Base-by-base conservation (phyloP, 495 filamentous ascomycete species). In the Letharia lupina region DNA sequence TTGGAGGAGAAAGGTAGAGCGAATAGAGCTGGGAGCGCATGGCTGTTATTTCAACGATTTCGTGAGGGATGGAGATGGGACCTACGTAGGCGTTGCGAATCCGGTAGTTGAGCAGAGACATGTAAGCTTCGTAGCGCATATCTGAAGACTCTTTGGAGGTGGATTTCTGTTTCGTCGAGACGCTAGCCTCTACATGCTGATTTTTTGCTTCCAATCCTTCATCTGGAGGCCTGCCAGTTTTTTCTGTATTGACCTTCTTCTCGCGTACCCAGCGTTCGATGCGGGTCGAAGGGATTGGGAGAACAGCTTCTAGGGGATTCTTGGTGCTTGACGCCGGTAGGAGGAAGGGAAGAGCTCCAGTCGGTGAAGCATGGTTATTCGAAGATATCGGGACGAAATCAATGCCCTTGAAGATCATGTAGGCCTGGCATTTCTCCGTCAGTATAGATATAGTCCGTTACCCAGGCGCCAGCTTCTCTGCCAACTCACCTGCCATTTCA, bases 321-420 rank as follows among this genome's bases (percentile, higher is more conserved):
- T 45, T 40, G 69, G 62, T 72, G 62, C 45, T 66, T 68, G 66
- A 70, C 42, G 70, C 78, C 57, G 90, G 88, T 13, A 93, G 82
- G 58, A 98, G 83, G 77, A 96, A 98, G 13, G 94, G 94, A 41
- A 98, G 83, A 28, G 86, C 80, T 63, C 93, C 93, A 42, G 86
- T 87, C 0, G 94, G 93, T 16, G 92, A 96, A 50, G 94, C 91
- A 76, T 98, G 94, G 75, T 97, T 97, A 68, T 84, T 96, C 23
- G 92, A 94, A 13, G 90, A 76, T 18, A 86, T 77, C n/a, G 86
- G 78, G 60, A 78, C 77, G 72, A 90, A 90, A n/a, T 85, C 74
- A 50, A 96, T 81, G 28, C 81, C 81, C 65, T 83, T 79, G 71
- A 98, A 87, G 72, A 86, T 91, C 64, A 98, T 80, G 77, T 92